Conservation (phyloP, 352 stramenopile genomes). For the Phytopythium montanum region DNA sequence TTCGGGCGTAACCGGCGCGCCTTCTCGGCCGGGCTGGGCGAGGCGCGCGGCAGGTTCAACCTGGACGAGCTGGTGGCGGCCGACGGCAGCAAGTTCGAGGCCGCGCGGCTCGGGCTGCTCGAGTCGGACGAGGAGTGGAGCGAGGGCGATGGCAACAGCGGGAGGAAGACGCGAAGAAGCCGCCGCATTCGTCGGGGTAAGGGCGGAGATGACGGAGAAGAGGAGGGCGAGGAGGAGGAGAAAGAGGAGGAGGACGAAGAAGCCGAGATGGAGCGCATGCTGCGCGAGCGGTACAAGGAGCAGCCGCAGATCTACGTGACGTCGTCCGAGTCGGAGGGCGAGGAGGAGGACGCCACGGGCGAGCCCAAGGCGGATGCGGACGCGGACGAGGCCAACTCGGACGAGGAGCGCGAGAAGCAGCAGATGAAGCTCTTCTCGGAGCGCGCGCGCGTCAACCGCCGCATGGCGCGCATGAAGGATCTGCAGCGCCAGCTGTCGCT, state of each 20-base stretch:
- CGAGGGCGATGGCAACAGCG: conserved; percentile 43
- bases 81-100: conserved; percentile 73
- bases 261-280: conserved; percentile 73
- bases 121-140: conserved; percentile 79
- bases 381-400: conserved; percentile 59
- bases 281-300: conserved; percentile 66
- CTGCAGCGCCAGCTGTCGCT: conserved; percentile 57
- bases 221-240: conserved; percentile 53
- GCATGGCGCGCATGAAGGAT: conserved; percentile 85
- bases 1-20: conserved; percentile 81
- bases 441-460: conserved; percentile 73
- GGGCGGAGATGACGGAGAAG: conserved; percentile 41
- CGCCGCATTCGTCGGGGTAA: conserved; percentile 8
- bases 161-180: conserved; percentile 33
- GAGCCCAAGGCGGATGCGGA: conserved; percentile 15
- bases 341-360: conserved; percentile 39
- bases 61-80: conserved; percentile 77
- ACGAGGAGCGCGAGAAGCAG: conserved; percentile 76
- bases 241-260: conserved; percentile 73
- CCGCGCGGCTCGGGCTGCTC: conserved; percentile 68
- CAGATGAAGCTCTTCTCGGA: conserved; percentile 88
- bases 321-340: conserved; percentile 75
- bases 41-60: conserved; percentile 78
- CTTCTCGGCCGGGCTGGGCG: conserved; percentile 54
- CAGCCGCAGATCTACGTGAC: conserved; percentile 87